These are phyloP conservation scores for Tetramitus jugosus DNA, from an alignment of 208 protist species.

Conservation along the genomic window DNA sequence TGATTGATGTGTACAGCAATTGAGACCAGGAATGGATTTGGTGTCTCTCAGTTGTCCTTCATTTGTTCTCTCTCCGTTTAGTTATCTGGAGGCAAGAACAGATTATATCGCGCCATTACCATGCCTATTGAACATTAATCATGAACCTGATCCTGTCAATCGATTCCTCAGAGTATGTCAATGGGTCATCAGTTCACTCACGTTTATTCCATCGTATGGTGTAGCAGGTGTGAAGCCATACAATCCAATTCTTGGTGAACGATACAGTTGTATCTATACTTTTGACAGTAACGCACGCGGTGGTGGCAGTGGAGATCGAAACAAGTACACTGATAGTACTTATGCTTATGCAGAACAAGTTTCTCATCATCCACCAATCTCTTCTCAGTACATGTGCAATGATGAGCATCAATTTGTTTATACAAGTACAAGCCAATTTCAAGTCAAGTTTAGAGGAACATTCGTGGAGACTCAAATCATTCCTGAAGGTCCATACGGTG, in stretches of 20 bases:
- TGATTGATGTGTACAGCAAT: too few species aligned
- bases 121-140: neutral
- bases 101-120: neutral
- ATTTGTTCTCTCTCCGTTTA: neutral
- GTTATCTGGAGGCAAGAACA: neutral
- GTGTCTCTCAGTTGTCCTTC: neutral
- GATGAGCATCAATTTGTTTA: neutral
- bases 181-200: neutral
- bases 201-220: neutral
- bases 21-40: neutral
- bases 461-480: neutral
- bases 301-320: too few species aligned
- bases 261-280: neutral
- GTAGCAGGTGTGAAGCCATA: neutral
- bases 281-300: neutral
- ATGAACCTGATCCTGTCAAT: neutral
- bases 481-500: too few species aligned
- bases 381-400: neutral
- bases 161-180: neutral
- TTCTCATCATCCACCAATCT: conserved; percentile 10
- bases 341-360: neutral
- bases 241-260: neutral
- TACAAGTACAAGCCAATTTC: neutral
- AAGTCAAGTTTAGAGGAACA: neutral
- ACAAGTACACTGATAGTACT: neutral